A percentile compares a stretch with the other conserved stretches of the same genome.
phyloP scores from a whole-genome alignment of 1,139 yeast genomes.

The Saccharomyces hybrid region DNA sequence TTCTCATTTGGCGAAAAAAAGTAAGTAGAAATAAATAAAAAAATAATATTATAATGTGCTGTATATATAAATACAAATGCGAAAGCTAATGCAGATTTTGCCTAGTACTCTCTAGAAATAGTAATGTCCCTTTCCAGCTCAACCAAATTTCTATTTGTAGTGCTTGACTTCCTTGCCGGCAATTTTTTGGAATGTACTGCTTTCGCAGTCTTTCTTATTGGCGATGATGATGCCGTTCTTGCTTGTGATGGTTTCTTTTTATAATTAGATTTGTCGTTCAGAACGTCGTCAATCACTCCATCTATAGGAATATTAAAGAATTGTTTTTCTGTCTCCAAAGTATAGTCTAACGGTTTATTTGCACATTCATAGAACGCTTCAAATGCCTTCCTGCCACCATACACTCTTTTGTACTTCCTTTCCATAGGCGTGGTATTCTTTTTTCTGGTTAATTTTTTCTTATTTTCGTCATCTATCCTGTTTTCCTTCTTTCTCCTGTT shows the following conservation, averaged over 20 bases:
- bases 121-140: background rate
- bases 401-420: constrained; percentile 5
- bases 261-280: background rate
- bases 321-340: constrained; percentile 1
- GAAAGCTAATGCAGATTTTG: background rate
- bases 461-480: background rate
- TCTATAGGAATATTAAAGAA: constrained; percentile 1
- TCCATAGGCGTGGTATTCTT: constrained; percentile 3
- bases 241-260: background rate
- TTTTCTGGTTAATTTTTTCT: background rate
- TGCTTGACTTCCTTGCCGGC: background rate
- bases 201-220: background rate
- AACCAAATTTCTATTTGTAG: background rate
- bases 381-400: constrained; percentile 21
- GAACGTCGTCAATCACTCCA: background rate
- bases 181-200: background rate
- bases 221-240: background rate
- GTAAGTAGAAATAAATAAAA: background rate
- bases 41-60: background rate
- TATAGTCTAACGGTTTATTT: constrained; percentile 16
- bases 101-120: background rate
- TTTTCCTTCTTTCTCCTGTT: background rate
- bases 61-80: constrained; percentile 1
- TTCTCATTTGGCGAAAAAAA: background rate
- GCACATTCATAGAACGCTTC: constrained; percentile 29